Base-by-base conservation (phyloP, 495 filamentous ascomycete genomes). In the Melanomma pulvis-pyrius region DNA sequence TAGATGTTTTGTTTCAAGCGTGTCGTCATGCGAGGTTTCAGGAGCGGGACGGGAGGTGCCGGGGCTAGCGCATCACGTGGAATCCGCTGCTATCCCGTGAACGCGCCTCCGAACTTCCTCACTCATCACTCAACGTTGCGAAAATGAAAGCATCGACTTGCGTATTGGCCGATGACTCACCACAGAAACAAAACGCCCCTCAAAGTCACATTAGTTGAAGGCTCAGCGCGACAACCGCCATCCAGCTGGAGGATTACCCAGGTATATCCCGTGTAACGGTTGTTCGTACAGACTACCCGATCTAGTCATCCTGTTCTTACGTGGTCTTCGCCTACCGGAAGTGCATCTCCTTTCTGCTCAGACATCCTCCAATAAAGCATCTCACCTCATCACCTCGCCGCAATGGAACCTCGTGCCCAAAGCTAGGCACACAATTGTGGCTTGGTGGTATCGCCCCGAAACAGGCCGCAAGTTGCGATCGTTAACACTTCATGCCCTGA, bases 331-430 rank as follows among this genome's bases (percentile, higher is more conserved):
- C 39, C 39, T n/a, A 3, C 39, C 17, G 13, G 13, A 15, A 15
- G 39, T 44, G 39, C 9, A 7, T 44, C 8, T 15, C 9, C 2
- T 44, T 44, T 15, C 17, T 44, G 39, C 39, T 44, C 39, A 44
- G 39, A n/a, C 39, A 44, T n/a, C 8, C 8, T 44, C n/a, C 2
- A n/a, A 53, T 32, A 29, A 48, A 17, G 24, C 25, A 4, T 61
- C 59, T 61, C 59, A 52, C 59, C 44, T 61, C 29, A 61, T 39
- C 46, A 28, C 29, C 1, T 21, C 57, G n/a, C 44, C 29, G 15
- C 4, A 5, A 46, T 25, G 6, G 2, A 24, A 34, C 59, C 60
- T 63, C 50, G 60, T 63, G 50, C 60, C 22, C 30, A 22, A 30
- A 1, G 12, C 49, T 30, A 29, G 30, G 9, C 19, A 41, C 32